Percentiles rank a stretch among this genome's conserved stretches.
These are phyloP conservation scores for Nigrospora sphaerica DNA, from an alignment of 2,329 filamentous ascomycete genomes.

Conservation along the genomic window DNA sequence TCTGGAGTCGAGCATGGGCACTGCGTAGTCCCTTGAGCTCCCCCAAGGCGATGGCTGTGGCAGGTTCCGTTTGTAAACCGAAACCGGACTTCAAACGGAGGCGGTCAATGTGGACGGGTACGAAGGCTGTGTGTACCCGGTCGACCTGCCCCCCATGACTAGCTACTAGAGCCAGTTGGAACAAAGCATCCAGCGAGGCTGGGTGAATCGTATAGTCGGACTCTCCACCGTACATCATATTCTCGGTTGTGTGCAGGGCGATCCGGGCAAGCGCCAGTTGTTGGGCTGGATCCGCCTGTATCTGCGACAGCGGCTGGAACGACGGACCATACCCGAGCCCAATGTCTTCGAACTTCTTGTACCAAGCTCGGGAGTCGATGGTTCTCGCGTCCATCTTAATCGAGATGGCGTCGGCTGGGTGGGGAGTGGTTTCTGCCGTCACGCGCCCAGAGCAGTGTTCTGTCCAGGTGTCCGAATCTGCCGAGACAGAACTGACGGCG, in stretches of 20 bases:
- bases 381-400: not conserved
- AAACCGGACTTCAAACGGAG: constrained; percentile 5
- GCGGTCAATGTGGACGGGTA: constrained; percentile 10
- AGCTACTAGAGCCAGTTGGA: constrained; percentile 13
- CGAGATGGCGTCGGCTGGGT: not conserved
- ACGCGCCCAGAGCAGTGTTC: constrained; percentile 9
- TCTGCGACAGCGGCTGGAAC: constrained; percentile 5
- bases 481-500: constrained; percentile 3
- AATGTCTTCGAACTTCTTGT: constrained; percentile 4
- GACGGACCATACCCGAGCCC: constrained; percentile 6
- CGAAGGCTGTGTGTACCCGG: constrained; percentile 4
- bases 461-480: constrained; percentile 4
- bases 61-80: not conserved
- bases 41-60: constrained; percentile 2
- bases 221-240: constrained; percentile 7
- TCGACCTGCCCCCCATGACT: constrained; percentile 9
- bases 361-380: constrained; percentile 4
- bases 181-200: constrained; percentile 7
- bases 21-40: constrained; percentile 6
- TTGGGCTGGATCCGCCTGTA: constrained; percentile 2
- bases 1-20: constrained; percentile 7
- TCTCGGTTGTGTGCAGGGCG: constrained; percentile 4
- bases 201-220: constrained; percentile 13
- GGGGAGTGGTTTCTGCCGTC: constrained; percentile 1
- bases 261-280: constrained; percentile 7